Percentiles rank a stretch among this genome's conserved stretches.
Evolutionary conservation across 139 green algal species (phyloP).

Genomic region (Tetradesmus obliquus): DNA sequence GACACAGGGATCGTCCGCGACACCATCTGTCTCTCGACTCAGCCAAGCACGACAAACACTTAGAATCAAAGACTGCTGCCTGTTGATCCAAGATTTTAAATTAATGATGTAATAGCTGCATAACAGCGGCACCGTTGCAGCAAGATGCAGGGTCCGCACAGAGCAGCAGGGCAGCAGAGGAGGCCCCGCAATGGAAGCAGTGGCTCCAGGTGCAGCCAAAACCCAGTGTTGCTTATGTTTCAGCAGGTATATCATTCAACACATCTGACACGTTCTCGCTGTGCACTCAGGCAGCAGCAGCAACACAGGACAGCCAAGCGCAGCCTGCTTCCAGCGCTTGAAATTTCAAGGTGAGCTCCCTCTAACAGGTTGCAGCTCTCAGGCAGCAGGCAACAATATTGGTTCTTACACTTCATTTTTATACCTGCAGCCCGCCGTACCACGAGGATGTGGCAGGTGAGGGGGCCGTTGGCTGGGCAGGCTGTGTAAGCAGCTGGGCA

Average conservation of each 20-base stretch:
- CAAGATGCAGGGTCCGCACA: not conserved
- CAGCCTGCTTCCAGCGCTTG: not conserved
- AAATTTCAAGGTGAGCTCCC: not conserved
- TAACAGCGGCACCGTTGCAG: not conserved
- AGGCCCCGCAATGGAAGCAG: constrained; percentile 1
- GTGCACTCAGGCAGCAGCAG: not conserved
- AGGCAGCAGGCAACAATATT: not conserved
- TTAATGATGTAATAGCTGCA: not conserved
- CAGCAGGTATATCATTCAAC: not conserved
- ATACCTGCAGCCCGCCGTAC: not conserved
- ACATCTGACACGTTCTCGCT: not conserved
- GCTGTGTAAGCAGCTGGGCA: not conserved
- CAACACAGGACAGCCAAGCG: not conserved
- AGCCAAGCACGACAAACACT: not conserved
- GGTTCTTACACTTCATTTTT: not conserved
- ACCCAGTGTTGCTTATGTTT: not conserved
- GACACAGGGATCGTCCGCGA: too few species aligned
- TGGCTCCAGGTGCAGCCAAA: not conserved
- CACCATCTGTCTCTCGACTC: not conserved
- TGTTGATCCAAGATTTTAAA: not conserved
- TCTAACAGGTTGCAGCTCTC: not conserved
- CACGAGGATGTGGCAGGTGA: not conserved
- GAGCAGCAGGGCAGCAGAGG: not conserved
- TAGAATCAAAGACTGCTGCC: not conserved
- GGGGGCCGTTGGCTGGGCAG: too few species aligned